These are phyloP conservation scores for Royoungia palumana DNA, from an alignment of 768 basidiomycete genomes.

Conservation along the genomic window DNA sequence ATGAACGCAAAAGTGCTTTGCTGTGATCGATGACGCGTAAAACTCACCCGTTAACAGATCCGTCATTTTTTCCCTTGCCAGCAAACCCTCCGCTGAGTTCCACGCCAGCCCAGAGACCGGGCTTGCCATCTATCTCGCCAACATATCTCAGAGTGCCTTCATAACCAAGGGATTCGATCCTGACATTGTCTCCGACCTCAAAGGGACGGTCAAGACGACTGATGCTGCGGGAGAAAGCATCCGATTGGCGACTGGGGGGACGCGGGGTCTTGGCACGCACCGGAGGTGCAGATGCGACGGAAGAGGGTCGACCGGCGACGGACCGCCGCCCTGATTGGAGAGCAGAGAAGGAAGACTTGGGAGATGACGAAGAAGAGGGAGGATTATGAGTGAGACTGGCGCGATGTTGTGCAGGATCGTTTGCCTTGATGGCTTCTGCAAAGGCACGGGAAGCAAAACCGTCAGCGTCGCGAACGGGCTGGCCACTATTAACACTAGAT, in stretches of 20 bases:
- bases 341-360: constrained; percentile 37
- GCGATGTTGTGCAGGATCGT: constrained; percentile 75
- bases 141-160: constrained; percentile 81
- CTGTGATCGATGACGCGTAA: background rate
- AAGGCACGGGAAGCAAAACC: constrained; percentile 71
- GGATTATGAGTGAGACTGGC: constrained; percentile 36
- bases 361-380: constrained; percentile 47
- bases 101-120: constrained; percentile 91
- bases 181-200: constrained; percentile 76
- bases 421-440: constrained; percentile 74
- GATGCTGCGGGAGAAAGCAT: constrained; percentile 46
- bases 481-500: constrained; percentile 47
- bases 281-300: constrained; percentile 51
- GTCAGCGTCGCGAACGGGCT: constrained; percentile 36
- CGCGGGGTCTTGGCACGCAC: constrained; percentile 57
- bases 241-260: constrained; percentile 66
- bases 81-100: constrained; percentile 81
- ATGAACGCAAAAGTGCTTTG: background rate
- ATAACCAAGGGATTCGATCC: constrained; percentile 84
- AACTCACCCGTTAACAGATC: constrained; percentile 82
- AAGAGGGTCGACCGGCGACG: constrained; percentile 57
- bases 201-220: constrained; percentile 48
- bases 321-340: constrained; percentile 42
- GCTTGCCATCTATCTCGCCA: constrained; percentile 85
- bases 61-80: constrained; percentile 95